phyloP scores from a whole-genome alignment of 257 asterid species.

The Misopates orontium region DNA sequence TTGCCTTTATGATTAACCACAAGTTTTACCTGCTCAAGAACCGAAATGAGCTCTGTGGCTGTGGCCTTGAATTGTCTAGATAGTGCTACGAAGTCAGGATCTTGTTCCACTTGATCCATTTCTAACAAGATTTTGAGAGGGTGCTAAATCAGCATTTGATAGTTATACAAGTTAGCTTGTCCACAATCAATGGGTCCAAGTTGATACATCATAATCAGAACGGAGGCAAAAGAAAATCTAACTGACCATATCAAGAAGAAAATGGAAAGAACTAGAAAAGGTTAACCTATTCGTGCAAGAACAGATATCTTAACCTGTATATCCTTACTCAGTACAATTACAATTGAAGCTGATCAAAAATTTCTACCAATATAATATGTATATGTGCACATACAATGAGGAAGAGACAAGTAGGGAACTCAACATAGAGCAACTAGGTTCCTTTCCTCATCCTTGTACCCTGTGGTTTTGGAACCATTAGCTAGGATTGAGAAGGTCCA shows the following conservation, averaged over 20 bases:
- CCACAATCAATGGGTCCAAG: constrained; percentile 22
- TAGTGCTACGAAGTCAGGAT: constrained; percentile 81
- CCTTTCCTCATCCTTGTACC: constrained; percentile 12
- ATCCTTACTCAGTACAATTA: constrained; percentile 17
- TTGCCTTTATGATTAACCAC: constrained; percentile 14
- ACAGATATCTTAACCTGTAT: constrained; percentile 5
- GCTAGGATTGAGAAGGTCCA: not conserved
- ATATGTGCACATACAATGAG: not conserved
- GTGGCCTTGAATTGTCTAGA: constrained; percentile 95
- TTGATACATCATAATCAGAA: constrained; percentile 20
- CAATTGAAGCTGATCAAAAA: constrained; percentile 12
- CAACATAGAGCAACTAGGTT: constrained; percentile 17
- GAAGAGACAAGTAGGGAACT: not conserved
- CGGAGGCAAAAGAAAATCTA: constrained; percentile 21
- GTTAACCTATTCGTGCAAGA: constrained; percentile 20
- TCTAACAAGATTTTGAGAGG: constrained; percentile 48
- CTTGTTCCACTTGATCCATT: constrained; percentile 96
- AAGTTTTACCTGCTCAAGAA: constrained; percentile 84
- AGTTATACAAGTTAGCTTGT: constrained; percentile 9
- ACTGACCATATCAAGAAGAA: constrained; percentile 21
- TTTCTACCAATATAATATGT: not conserved
- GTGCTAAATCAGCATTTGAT: constrained; percentile 33
- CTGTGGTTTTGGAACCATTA: not conserved
- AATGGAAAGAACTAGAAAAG: constrained; percentile 3
- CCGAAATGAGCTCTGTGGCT: constrained; percentile 92